Conservation (phyloP, 2,329 filamentous ascomycete genomes). For the Diaporthe sp. region DNA sequence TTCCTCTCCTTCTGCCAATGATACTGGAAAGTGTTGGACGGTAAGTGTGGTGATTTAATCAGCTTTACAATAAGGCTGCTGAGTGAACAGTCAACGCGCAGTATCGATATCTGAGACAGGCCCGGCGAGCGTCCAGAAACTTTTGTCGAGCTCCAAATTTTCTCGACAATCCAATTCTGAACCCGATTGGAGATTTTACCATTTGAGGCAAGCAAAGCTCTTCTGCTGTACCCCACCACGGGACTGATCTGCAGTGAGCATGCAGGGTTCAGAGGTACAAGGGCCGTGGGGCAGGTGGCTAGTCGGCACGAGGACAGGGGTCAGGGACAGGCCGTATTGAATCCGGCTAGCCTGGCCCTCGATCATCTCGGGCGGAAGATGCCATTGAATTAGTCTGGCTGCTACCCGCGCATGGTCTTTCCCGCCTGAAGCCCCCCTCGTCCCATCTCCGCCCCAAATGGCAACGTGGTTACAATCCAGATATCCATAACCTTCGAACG, state of each 20-base stretch:
- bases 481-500: constrained; percentile 11
- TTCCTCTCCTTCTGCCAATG: background rate
- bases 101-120: background rate
- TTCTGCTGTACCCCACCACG: constrained; percentile 7
- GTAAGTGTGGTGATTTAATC: background rate
- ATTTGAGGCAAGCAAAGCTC: background rate
- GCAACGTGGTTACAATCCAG: constrained; percentile 17
- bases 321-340: constrained; percentile 19
- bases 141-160: constrained; percentile 21
- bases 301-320: constrained; percentile 8
- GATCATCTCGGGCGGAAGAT: constrained; percentile 5
- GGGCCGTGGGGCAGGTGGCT: constrained; percentile 8
- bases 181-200: constrained; percentile 24
- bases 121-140: constrained; percentile 1
- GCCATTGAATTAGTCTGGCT: background rate
- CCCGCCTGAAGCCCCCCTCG: background rate
- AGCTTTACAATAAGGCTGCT: background rate
- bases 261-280: constrained; percentile 19
- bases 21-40: background rate
- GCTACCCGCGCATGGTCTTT: background rate
- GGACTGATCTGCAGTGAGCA: constrained; percentile 15
- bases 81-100: background rate
- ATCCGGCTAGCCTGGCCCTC: constrained; percentile 4
- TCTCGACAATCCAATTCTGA: constrained; percentile 12
- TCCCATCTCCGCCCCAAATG: constrained; percentile 14